Conservation (phyloP, 1,284 basidiomycete species). For the Ustanciosporium gigantosporum region DNA sequence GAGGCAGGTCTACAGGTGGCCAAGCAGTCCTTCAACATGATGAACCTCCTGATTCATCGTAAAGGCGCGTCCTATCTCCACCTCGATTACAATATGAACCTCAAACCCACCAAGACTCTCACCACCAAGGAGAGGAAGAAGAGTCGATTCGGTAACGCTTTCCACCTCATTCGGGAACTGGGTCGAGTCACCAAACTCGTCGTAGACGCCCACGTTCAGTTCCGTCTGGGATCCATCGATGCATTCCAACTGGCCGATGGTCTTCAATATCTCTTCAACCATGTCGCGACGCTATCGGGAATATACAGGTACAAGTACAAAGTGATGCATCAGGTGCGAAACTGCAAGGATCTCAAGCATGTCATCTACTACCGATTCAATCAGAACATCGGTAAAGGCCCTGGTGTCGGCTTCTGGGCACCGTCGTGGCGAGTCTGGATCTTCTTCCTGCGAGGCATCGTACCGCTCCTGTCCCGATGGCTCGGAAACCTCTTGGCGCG, state of each 20-base stretch:
- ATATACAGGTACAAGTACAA: constrained; percentile 99
- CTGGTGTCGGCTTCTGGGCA: constrained; percentile 99
- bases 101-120: constrained; percentile 97
- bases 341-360: constrained; percentile 94
- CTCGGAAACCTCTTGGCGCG: constrained; percentile 95
- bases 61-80: constrained; percentile 96
- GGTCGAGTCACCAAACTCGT: constrained; percentile 95
- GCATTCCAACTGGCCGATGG: constrained; percentile 99
- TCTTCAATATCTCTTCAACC: constrained; percentile 94
- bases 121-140: constrained; percentile 99
- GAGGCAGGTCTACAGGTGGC: constrained; percentile 98
- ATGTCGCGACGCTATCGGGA: constrained; percentile 95
- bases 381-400: constrained; percentile 98
- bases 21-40: constrained; percentile 98
- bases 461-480: constrained; percentile 95
- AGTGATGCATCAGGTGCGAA: constrained; percentile 98
- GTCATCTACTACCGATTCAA: constrained; percentile 91
- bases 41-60: constrained; percentile 96
- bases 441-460: constrained; percentile 99
- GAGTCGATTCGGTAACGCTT: constrained; percentile 98
- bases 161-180: constrained; percentile 95
- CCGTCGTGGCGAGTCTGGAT: constrained; percentile 99
- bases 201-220: constrained; percentile 98
- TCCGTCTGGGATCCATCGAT: constrained; percentile 96
- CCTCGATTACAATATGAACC: constrained; percentile 89